These are phyloP conservation scores for Basidiobolus meristosporus DNA, from an alignment of 371 early-diverging fungal species.

Conservation along the genomic window DNA sequence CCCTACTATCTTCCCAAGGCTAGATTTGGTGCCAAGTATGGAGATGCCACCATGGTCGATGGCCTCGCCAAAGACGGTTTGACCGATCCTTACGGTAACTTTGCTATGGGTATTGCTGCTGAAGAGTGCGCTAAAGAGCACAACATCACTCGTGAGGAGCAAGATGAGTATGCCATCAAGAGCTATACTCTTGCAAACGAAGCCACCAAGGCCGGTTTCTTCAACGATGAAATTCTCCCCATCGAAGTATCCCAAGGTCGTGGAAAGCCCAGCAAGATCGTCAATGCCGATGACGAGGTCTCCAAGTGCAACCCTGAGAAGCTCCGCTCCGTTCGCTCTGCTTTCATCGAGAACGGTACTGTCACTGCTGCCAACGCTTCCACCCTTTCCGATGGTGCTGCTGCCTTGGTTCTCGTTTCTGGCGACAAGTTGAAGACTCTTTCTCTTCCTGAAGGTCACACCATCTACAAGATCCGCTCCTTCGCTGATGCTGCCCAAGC, in stretches of 20 bases:
- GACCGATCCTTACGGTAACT: constrained; percentile 69
- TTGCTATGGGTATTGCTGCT: constrained; percentile 79
- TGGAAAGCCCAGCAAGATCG: constrained; percentile 27
- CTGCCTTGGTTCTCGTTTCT: constrained; percentile 78
- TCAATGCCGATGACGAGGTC: constrained; percentile 74
- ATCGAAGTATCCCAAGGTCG: constrained; percentile 60
- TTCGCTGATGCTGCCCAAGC: constrained; percentile 23
- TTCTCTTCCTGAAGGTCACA: neutral
- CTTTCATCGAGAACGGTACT: constrained; percentile 66
- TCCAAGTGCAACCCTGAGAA: constrained; percentile 41
- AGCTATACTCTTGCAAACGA: constrained; percentile 75
- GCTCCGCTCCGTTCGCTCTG: constrained; percentile 72
- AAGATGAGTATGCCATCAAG: constrained; percentile 77
- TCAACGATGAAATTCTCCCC: constrained; percentile 70
- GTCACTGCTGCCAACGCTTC: constrained; percentile 94
- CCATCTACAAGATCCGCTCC: constrained; percentile 32
- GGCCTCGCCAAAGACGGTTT: constrained; percentile 89
- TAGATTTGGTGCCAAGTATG: constrained; percentile 31
- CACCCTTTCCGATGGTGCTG: constrained; percentile 90
- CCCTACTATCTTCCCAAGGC: constrained; percentile 44
- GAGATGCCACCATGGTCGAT: constrained; percentile 64
- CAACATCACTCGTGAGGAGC: constrained; percentile 61
- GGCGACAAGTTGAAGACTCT: constrained; percentile 20
- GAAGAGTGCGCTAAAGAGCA: constrained; percentile 78
- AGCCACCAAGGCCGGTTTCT: constrained; percentile 56